These are phyloP conservation scores for Leptoxyphium fumago DNA, from an alignment of 2,329 filamentous ascomycete genomes.

Conservation along the genomic window DNA sequence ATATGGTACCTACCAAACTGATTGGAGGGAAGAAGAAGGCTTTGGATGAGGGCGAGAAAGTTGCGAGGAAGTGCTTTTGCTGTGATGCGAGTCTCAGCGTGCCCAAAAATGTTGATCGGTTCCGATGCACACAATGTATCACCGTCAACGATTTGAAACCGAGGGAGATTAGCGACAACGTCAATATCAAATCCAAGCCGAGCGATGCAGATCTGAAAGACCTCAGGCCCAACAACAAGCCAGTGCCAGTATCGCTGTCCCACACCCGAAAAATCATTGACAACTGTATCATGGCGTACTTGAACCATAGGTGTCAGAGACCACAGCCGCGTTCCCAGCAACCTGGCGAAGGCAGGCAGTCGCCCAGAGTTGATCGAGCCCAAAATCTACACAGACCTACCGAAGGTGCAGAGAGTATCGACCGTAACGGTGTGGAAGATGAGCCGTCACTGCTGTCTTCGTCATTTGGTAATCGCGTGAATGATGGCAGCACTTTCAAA, in stretches of 20 bases:
- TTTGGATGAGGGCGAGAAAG: slow-evolving; percentile 43
- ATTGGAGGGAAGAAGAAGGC: slow-evolving; percentile 17
- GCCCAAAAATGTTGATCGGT: slow-evolving; percentile 57
- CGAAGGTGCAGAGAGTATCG: too few relatives aligned
- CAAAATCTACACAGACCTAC: too few relatives aligned
- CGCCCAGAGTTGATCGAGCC: too few relatives aligned
- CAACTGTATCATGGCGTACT: slow-evolving; percentile 37
- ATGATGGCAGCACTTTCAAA: too few relatives aligned
- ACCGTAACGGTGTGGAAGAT: too few relatives aligned
- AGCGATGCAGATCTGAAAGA: slow-evolving; percentile 7
- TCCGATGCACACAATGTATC: slow-evolving; percentile 70
- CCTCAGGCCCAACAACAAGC: slow-evolving; percentile 2
- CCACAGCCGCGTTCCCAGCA: neutral
- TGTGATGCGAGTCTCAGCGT: slow-evolving; percentile 70
- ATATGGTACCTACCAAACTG: slow-evolving; percentile 9
- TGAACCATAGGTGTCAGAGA: slow-evolving; percentile 21
- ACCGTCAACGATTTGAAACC: slow-evolving; percentile 63
- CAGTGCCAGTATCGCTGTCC: slow-evolving; percentile 41
- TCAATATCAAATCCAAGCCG: slow-evolving; percentile 6
- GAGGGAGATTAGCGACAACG: slow-evolving; percentile 4
- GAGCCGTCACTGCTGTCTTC: too few relatives aligned
- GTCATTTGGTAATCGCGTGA: too few relatives aligned
- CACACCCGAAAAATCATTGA: slow-evolving; percentile 45
- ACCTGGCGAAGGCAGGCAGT: too few relatives aligned
- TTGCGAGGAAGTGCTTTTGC: slow-evolving; percentile 67